A percentile compares a stretch with the other conserved stretches of the same genome.
These are phyloP conservation scores for Aristolochia fimbriata DNA, from an alignment of 164 flowering plant species.

Conservation along the genomic window DNA sequence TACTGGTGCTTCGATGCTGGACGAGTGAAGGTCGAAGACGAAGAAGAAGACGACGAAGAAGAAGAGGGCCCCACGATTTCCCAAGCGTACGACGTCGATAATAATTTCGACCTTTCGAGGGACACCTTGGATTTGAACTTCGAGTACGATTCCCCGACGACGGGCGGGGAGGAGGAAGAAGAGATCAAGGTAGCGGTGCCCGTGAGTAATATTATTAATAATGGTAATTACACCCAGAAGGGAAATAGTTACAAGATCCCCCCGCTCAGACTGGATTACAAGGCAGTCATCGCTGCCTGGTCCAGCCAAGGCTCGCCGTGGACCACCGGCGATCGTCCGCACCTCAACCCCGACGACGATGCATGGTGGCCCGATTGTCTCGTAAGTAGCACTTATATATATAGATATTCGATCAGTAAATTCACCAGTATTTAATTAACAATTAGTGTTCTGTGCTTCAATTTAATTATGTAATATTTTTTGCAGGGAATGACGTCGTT, in stretches of 20 bases:
- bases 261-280: conserved; percentile 48
- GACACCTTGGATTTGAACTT: conserved; percentile 53
- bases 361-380: conserved; percentile 36
- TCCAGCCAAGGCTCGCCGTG: conserved; percentile 65
- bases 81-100: conserved; percentile 10
- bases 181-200: conserved; percentile 13
- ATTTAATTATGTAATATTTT: too few species aligned
- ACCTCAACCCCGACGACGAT: conserved; percentile 41
- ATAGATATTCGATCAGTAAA: too few species aligned
- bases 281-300: conserved; percentile 69
- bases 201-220: background rate
- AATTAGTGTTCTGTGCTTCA: too few species aligned
- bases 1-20: conserved; percentile 9
- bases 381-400: too few species aligned
- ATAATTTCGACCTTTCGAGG: conserved; percentile 23
- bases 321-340: conserved; percentile 58
- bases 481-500: too few species aligned
- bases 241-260: conserved; percentile 15
- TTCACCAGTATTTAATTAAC: too few species aligned
- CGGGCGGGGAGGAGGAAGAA: conserved; percentile 38
- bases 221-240: conserved; percentile 9
- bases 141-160: conserved; percentile 34
- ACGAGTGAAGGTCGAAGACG: conserved; percentile 46
- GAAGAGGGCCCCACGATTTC: conserved; percentile 1
- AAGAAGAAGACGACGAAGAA: conserved; percentile 13